phyloP scores from a whole-genome alignment of 805 yeast genomes.

The Yamadazyma tumulicola region DNA sequence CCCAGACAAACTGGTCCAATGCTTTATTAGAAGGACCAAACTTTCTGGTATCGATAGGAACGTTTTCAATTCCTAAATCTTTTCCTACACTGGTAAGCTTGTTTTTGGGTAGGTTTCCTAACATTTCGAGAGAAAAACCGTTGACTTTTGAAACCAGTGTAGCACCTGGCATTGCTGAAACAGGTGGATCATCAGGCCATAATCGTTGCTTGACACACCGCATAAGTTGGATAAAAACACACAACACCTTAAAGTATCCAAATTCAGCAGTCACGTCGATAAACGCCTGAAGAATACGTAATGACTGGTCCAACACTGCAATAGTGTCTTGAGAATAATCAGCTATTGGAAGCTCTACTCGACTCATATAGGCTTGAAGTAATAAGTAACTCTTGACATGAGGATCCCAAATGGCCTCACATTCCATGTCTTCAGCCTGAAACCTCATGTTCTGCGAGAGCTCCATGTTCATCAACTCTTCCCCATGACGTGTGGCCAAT shows the following conservation, averaged over 20 bases:
- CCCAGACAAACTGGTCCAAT: constrained; percentile 47
- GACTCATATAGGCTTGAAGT: constrained; percentile 67
- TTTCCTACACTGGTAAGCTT: constrained; percentile 32
- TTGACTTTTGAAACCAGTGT: constrained; percentile 2
- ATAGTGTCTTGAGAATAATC: constrained; percentile 94
- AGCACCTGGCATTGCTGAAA: constrained; percentile 53
- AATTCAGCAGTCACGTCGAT: constrained; percentile 86
- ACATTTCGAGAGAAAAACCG: constrained; percentile 7
- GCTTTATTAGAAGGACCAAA: constrained; percentile 23
- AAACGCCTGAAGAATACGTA: constrained; percentile 90
- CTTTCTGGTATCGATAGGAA: constrained; percentile 8
- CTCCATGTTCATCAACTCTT: constrained; percentile 81
- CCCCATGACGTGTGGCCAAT: constrained; percentile 88
- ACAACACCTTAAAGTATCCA: constrained; percentile 64
- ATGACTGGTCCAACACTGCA: constrained; percentile 87
- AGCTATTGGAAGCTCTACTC: constrained; percentile 83
- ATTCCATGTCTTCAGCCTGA: constrained; percentile 52
- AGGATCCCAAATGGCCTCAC: constrained; percentile 78
- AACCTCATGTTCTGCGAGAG: constrained; percentile 73
- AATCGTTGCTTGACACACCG: constrained; percentile 83
- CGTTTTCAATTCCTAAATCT: constrained; percentile 4
- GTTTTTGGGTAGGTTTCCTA: constrained; percentile 42
- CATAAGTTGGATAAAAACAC: constrained; percentile 66
- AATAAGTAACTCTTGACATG: constrained; percentile 75
- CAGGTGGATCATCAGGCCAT: constrained; percentile 80